A percentile compares a stretch with the other conserved stretches of the same genome.
Conservation (phyloP, 805 yeast genomes). For the Starmerella apis region DNA sequence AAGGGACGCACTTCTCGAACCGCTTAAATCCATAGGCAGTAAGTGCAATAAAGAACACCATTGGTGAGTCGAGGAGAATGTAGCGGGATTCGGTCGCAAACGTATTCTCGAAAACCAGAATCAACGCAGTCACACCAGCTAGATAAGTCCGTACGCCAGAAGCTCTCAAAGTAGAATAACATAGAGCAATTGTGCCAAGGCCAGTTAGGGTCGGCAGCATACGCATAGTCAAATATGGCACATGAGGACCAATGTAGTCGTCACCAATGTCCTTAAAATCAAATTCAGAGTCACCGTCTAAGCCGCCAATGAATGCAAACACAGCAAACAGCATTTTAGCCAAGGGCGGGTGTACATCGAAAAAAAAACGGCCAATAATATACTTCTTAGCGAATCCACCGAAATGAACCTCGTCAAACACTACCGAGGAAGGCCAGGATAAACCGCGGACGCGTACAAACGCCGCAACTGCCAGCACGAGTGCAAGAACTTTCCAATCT, state of each 20-base stretch:
- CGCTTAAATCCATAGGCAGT: constrained; percentile 44
- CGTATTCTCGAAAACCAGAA: constrained; percentile 56
- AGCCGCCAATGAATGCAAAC: constrained; percentile 44
- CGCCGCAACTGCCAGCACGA: constrained; percentile 43
- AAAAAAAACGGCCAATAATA: constrained; percentile 49
- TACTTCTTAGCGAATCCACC: constrained; percentile 93
- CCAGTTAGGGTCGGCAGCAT: constrained; percentile 49
- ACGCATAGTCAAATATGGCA: constrained; percentile 49
- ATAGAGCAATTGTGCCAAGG: constrained; percentile 41
- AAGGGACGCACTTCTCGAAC: constrained; percentile 39
- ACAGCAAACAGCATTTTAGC: constrained; percentile 50
- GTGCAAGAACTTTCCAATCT: constrained; percentile 26
- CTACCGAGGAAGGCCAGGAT: constrained; percentile 65
- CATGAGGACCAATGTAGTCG: constrained; percentile 33
- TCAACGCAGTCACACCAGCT: constrained; percentile 42
- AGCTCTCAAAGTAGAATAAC: constrained; percentile 46
- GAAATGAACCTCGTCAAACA: constrained; percentile 88
- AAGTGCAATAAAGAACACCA: constrained; percentile 37
- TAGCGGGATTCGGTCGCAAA: constrained; percentile 51
- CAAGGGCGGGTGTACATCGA: constrained; percentile 67
- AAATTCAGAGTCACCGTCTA: constrained; percentile 40
- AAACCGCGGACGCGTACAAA: constrained; percentile 53
- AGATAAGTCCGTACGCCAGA: constrained; percentile 44
- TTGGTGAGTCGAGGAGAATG: constrained; percentile 39
- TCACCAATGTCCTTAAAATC: constrained; percentile 39